Base-by-base conservation (phyloP, 371 early-diverging fungal genomes). In the Rhizomucor miehei region DNA sequence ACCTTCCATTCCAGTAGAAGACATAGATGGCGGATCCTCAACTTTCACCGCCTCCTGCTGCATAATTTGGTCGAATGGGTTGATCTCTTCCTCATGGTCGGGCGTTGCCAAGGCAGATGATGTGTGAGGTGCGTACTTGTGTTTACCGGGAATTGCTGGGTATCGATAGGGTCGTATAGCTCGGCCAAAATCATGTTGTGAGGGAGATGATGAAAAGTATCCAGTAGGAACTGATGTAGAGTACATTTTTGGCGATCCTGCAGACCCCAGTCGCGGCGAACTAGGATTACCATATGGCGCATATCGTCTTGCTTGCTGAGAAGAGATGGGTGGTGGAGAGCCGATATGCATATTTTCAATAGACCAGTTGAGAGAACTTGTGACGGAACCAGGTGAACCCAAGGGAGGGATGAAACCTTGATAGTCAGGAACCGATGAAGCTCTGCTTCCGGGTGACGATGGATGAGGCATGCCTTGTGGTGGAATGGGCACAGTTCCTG, bases 261-360 rank as follows among this genome's bases (percentile, higher is more conserved):
- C 56, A 29, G 62, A 49, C 2, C 59, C 56, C 10, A 64, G 19
- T 21, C 69, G 54, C 13, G 69, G 67, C 12, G 68, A 63, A 21
- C 52, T 37, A 43, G 62, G 46, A 12, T 44, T 43, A 14, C 49
- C 56, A 44, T 67, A 67, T 10, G 71, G 67, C 20, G 71, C 64
- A 51, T 62, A 67, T 6, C 66, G 60, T 39, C 66, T 56, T 34
- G 38, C 52, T 54, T 60, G 63, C 16, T 47, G 58, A 12, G 54
- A 29, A 8, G 56, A 34, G 39, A 55, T 65, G 10, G 48, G 54
- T 48, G 65, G 57, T 45, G 68, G 60, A 51, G 67, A 51, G 44
- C 66, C 56, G 44, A 65, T 57, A 60, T 67, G 55, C 67, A 72
- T 53, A 52, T 66, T 45, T 51, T 70, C 62, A 56, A 61, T 54